Percentiles rank a stretch among this genome's conserved stretches.
These are phyloP conservation scores for Theobroma cacao DNA, from an alignment of 345 rosid species.

Conservation along the genomic window DNA sequence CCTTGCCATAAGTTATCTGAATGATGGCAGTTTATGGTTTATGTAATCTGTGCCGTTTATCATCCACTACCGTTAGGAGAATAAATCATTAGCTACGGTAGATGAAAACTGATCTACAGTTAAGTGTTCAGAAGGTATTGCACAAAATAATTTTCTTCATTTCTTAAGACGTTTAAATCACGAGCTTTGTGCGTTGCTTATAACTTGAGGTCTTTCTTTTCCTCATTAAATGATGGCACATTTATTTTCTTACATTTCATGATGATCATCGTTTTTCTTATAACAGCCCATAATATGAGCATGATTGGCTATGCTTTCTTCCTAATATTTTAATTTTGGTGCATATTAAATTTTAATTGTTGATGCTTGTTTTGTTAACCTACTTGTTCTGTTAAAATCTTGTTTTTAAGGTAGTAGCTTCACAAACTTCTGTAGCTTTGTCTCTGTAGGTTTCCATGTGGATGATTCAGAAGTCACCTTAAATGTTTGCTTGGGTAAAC, in stretches of 20 bases:
- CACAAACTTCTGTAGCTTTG: conserved; percentile 14
- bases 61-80: background rate
- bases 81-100: background rate
- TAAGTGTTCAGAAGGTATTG: background rate
- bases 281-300: background rate
- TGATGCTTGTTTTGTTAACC: background rate
- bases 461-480: conserved; percentile 96
- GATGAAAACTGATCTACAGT: background rate
- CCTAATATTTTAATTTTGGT: background rate
- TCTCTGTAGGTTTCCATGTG: conserved; percentile 81
- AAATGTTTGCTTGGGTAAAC: conserved; percentile 90
- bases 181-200: background rate
- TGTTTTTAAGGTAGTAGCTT: background rate
- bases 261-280: background rate
- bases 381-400: background rate
- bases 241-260: background rate
- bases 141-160: background rate
- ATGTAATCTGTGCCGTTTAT: background rate
- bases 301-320: background rate
- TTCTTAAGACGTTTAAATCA: background rate
- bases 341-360: background rate
- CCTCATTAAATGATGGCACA: background rate
- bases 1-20: background rate
- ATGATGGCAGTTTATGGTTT: background rate
- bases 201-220: background rate